Percentiles rank a stretch among this genome's conserved stretches.
phyloP scores from a whole-genome alignment of 2,329 filamentous ascomycete species.

The Calonectria henricotiae region DNA sequence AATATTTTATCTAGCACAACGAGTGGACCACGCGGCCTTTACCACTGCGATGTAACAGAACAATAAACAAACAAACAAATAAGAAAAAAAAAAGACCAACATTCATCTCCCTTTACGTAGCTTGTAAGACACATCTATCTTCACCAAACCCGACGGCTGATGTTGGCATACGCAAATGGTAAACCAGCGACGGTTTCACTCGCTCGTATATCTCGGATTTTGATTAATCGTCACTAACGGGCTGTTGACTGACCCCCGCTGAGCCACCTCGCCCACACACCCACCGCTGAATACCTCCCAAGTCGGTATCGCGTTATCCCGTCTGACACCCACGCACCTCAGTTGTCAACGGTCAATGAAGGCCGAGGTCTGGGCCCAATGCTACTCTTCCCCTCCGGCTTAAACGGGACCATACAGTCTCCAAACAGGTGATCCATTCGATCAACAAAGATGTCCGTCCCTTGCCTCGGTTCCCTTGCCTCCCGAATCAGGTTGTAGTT shows the following conservation, averaged over 20 bases:
- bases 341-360: constrained; percentile 21
- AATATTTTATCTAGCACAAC: not conserved
- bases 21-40: not conserved
- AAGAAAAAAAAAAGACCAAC: constrained; percentile 7
- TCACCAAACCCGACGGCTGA: not conserved
- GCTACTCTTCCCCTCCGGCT: constrained; percentile 18
- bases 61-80: constrained; percentile 2
- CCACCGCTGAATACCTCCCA: constrained; percentile 21
- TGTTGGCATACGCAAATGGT: constrained; percentile 16
- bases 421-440: constrained; percentile 22
- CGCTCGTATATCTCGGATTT: constrained; percentile 36
- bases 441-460: constrained; percentile 13
- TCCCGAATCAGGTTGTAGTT: not conserved
- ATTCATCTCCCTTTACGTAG: not conserved
- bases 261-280: constrained; percentile 9
- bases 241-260: constrained; percentile 15
- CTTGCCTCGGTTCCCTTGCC: constrained; percentile 3
- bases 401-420: constrained; percentile 12
- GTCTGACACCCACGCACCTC: constrained; percentile 45
- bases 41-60: not conserved
- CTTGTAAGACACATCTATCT: not conserved
- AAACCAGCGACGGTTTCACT: constrained; percentile 16
- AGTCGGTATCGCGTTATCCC: constrained; percentile 47
- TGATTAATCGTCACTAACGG: not conserved
- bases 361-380: constrained; percentile 23